Evolutionary conservation across 1,139 yeast species (phyloP), one percentile per base, ranked within the genome.

Genomic region (Yamadazyma sp.): DNA sequence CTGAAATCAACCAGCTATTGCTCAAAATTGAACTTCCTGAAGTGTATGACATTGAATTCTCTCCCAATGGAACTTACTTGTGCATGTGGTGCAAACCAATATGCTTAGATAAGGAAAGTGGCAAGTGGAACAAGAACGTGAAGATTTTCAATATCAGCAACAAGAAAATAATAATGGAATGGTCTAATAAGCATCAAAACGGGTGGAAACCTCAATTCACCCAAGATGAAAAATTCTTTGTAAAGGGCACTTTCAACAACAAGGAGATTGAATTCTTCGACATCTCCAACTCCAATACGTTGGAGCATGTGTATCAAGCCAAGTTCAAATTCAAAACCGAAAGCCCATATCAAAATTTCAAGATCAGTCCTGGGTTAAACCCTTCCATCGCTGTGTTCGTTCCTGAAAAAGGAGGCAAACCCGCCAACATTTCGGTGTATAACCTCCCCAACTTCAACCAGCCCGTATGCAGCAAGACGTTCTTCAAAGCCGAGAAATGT

Each of bases 401-500:
- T 27, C 96, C 97, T 7, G 97, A 89, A 56, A 77, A 80, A 51
- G 70, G 76, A 40, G 89, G 91, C 43, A 83, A 84, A 58, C 98
- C 98, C 3, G 97, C 97, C 10, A 79, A 75, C 50, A 92, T 92
- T 38, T 78, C 85, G 48, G 86, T 94, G 47, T 94, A 85, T 74
- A 79, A 86, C 62, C 72, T 83, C 53, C 83, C 88, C 30, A 78
- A 79, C 55, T 84, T 89, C 57, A 70, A 75, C 43, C 87, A 83
- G 52, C 92, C 96, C 22, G 83, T 88, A 36, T 84, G 95, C 39
- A 81, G 83, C 47, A 92, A 92, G 62, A 81, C 87, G 43, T 88
- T 94, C 56, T 92, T 92, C 77, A 91, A 91, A 69, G 98, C 98
- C 34, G 98, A 94, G 59, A 80, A 85, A 53, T 94, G 96, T 62